These are phyloP conservation scores for Pseudonitzschia pungens DNA, from an alignment of 108 stramenopile species.

Conservation along the genomic window DNA sequence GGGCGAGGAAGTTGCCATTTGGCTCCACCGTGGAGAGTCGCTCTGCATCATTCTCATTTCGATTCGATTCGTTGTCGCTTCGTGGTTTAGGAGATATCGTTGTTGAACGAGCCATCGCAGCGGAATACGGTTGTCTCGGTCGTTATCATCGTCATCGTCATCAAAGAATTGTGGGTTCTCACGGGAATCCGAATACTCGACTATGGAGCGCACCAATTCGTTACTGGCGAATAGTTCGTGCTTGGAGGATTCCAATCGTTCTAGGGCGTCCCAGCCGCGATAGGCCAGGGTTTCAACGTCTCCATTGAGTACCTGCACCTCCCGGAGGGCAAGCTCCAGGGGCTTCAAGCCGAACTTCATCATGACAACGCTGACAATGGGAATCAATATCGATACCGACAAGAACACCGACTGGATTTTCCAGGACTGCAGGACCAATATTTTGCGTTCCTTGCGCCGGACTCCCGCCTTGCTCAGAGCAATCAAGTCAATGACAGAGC, in stretches of 20 bases:
- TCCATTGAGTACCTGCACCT: constrained; percentile 16
- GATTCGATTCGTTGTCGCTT: not conserved
- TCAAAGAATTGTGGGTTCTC: no score
- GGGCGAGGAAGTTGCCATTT: not conserved
- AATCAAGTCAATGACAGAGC: constrained; percentile 36
- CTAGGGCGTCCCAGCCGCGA: constrained; percentile 22
- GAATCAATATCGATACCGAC: constrained; percentile 28
- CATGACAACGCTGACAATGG: constrained; percentile 29
- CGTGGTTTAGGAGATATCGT: not conserved
- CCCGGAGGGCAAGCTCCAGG: constrained; percentile 19
- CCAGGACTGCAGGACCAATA: constrained; percentile 35
- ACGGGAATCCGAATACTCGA: not conserved
- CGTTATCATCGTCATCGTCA: not conserved
- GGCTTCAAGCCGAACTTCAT: constrained; percentile 26
- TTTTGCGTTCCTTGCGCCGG: constrained; percentile 25
- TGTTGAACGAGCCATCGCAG: no score
- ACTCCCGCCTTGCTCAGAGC: constrained; percentile 27
- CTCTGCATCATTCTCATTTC: no score
- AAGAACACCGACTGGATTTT: constrained; percentile 41
- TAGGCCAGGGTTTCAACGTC: constrained; percentile 40
- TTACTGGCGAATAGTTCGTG: not conserved
- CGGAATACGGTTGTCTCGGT: no score
- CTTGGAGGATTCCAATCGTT: constrained; percentile 12
- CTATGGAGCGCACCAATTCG: constrained; percentile 18
- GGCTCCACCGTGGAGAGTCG: not conserved